These are phyloP conservation scores for Corchorus capsularis DNA, from an alignment of 345 rosid genomes.

Conservation along the genomic window DNA sequence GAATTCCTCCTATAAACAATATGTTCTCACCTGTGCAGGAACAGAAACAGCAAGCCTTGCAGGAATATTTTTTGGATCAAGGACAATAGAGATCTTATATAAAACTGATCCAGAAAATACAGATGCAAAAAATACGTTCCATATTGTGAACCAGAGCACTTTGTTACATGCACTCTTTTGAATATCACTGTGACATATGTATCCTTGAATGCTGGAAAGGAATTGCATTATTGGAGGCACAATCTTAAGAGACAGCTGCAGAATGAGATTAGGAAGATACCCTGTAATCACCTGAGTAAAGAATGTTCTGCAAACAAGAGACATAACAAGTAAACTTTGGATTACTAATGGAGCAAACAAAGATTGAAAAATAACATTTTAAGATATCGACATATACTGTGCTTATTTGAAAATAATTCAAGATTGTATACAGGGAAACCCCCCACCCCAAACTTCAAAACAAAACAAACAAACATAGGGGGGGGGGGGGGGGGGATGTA, in stretches of 20 bases:
- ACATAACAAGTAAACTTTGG: conserved; percentile 21
- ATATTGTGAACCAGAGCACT: conserved; percentile 92
- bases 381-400: neutral
- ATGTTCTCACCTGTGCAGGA: conserved; percentile 79
- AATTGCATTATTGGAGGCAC: conserved; percentile 93
- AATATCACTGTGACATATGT: conserved; percentile 76
- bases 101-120: conserved; percentile 87
- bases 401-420: neutral
- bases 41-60: conserved; percentile 77
- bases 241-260: conserved; percentile 68
- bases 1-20: neutral
- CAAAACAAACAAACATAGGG: too few relatives aligned
- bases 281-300: conserved; percentile 81
- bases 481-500: too few relatives aligned
- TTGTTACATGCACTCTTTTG: conserved; percentile 93
- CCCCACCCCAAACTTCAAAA: too few relatives aligned
- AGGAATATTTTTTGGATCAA: conserved; percentile 76
- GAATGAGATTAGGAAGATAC: conserved; percentile 93
- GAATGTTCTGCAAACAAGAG: conserved; percentile 65
- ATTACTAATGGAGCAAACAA: neutral
- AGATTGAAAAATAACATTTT: conserved; percentile 8
- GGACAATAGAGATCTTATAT: conserved; percentile 58
- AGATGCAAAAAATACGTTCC: conserved; percentile 94
- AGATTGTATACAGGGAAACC: too few relatives aligned
- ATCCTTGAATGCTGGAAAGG: conserved; percentile 92